Base-by-base conservation (phyloP, 192 early-diverging fungal species). In the Coemansia sp. region DNA sequence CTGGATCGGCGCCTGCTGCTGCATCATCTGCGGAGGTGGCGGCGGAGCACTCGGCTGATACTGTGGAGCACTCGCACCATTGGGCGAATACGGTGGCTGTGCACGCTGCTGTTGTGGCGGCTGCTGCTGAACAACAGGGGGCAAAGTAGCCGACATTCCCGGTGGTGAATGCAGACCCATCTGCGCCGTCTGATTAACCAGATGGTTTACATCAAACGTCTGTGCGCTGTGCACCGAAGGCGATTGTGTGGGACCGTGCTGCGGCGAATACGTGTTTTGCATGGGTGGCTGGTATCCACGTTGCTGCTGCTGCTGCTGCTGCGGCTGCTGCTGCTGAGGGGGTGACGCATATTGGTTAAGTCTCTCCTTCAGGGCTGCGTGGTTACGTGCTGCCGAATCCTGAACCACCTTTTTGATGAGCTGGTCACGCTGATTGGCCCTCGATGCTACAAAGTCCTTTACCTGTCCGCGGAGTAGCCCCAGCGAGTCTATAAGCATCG, bases 321-420 rank as follows among this genome's bases (percentile, higher is more conserved):
- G 54, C 10, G 40, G 42, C 35, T 28, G 49, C 32, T 52, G 58
- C 8, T 38, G 42, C 6, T 37, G 27, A 26, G 51, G 37, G 9
- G 69, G 58, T 3, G 41, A 47, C 19, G 64, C 53, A 37, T 73
- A 78, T 44, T 68, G 64, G 20, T 80, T 73, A 50, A 89, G 70
- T 48, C 85, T 77, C 33, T 79, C 79, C 50, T 80, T 69, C 23
- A 89, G 61, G 11, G 69, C 57, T 5, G 64, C 64, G 46, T 88
- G 86, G 27, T 83, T 80, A 9, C 69, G 65, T 25, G 76, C 71
- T 1, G 85, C 82, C 8, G 69, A 59, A 6, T 73, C 64, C 10
- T 78, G 72, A 20, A 79, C 50, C 13, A 79, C 36, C 40, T 65
- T 59, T 50, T 80, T 77, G 18, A 67, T 48, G n/a, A 88, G 55